Evolutionary conservation across 1,284 basidiomycete genomes (phyloP), one percentile per base, ranked within the genome.

Genomic region (Crepidotus sp.): DNA sequence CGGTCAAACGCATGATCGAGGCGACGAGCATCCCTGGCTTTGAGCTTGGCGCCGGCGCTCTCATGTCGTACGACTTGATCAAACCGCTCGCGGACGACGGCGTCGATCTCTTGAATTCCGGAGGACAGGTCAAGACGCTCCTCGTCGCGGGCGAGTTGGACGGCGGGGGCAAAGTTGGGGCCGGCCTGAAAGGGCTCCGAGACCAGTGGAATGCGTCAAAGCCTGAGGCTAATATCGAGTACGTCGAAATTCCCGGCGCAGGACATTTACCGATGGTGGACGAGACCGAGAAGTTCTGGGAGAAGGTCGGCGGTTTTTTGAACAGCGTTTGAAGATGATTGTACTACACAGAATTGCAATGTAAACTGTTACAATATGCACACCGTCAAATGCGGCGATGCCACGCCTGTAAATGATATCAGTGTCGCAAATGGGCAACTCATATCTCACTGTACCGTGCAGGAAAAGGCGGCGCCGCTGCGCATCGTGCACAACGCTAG

Each of bases 241-340:
- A 61, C 48, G 55, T 54, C n/a, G 59, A 58, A 27, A 60, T 74
- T 4, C 57, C 56, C 15, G 56, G 56, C 8, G 60, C 69, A 0
- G 71, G 72, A 0, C 71, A 74, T 59, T 54, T 74, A 6, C 72
- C 72, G 0, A 73, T 74, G 71, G 57, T 73, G 6, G 72, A 74
- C 52, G 59, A 63, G 41, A 67, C 70, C 2, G 63, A 66, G 45
- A 48, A 48, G 21, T 73, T 68, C 47, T 66, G 61, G 56, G 53
- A 57, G 14, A 52, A 54, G 24, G 50, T 69, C 21, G 50, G 50
- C 3, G 40, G 32, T 3, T 69, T 63, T 52, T 54, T 66, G 46
- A 45, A 27, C 13, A 37, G 24, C 5, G 24, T 52, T 42, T 51
- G 34, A 48, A 31, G 7, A 25, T 15, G 17, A 10, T 38, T 22